Conservation (phyloP, 768 basidiomycete species). For the Leccinum uliginosum region DNA sequence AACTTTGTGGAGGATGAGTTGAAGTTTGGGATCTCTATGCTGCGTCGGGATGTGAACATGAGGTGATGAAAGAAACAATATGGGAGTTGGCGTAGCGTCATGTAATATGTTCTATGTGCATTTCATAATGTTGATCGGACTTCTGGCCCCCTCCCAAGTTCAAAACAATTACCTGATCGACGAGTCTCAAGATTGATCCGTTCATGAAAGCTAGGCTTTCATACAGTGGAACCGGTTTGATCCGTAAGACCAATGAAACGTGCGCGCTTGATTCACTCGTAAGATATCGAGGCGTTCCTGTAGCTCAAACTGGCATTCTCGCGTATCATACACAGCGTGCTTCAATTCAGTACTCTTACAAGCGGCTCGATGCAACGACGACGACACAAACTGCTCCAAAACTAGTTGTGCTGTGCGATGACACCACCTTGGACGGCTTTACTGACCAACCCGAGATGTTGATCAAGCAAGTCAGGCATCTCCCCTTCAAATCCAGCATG, state of each 20-base stretch:
- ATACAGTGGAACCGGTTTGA: too few species aligned
- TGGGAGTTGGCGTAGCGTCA: background rate
- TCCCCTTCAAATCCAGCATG: background rate
- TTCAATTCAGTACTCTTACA: background rate
- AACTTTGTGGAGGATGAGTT: constrained; percentile 21
- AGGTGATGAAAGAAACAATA: background rate
- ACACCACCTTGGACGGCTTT: background rate
- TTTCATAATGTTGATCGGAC: background rate
- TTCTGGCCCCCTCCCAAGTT: too few species aligned
- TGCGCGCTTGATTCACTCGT: too few species aligned
- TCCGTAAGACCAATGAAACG: too few species aligned
- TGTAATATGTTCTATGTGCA: background rate
- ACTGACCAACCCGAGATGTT: constrained; percentile 1
- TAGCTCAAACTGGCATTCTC: background rate
- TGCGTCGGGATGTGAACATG: constrained; percentile 38
- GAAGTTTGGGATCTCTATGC: constrained; percentile 42
- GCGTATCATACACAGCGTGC: background rate
- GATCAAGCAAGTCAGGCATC: constrained; percentile 5
- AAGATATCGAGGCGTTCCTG: too few species aligned
- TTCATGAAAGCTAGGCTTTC: too few species aligned
- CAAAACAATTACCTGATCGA: too few species aligned
- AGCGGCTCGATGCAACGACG: background rate
- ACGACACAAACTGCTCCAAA: too few species aligned
- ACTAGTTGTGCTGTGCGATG: background rate
- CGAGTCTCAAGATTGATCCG: too few species aligned